Conservation (phyloP, 345 rosid species). For the Atalantia buxifolia region DNA sequence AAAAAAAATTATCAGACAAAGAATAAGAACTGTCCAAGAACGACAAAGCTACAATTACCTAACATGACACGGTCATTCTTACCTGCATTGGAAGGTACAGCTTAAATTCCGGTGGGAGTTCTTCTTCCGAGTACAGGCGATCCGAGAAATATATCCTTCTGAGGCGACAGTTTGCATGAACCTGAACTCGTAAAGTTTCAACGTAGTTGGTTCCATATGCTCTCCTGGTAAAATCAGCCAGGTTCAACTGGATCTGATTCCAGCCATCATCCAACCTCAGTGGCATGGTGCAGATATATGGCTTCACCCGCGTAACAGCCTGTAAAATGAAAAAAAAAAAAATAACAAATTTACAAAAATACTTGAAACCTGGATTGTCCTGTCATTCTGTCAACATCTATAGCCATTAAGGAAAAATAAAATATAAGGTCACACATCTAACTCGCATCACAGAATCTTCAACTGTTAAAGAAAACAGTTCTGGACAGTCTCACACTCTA, state of each 20-base stretch:
- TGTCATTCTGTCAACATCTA: background rate
- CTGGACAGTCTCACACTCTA: background rate
- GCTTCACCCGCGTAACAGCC: slow-evolving; percentile 92
- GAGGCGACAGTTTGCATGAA: slow-evolving; percentile 91
- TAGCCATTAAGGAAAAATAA: background rate
- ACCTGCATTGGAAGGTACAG: slow-evolving; percentile 96
- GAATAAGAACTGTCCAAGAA: background rate
- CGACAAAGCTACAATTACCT: background rate
- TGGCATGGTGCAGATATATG: slow-evolving; percentile 95
- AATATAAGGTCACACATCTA: background rate
- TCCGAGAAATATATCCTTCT: slow-evolving; percentile 92
- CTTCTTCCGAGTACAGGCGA: slow-evolving; percentile 93
- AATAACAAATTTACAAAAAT: background rate
- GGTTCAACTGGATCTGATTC: slow-evolving; percentile 93
- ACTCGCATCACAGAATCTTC: background rate
- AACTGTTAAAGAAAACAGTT: background rate
- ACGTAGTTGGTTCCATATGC: slow-evolving; percentile 97
- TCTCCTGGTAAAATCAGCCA: slow-evolving; percentile 85
- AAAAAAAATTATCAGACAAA: background rate
- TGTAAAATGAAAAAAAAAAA: slow-evolving; percentile 13
- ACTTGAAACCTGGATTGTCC: background rate
- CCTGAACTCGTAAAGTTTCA: slow-evolving; percentile 92
- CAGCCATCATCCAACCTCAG: slow-evolving; percentile 94
- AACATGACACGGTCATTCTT: background rate
- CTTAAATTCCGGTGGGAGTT: slow-evolving; percentile 94